Conservation (phyloP, 208 protist genomes). For the Hexamita inflata region DNA sequence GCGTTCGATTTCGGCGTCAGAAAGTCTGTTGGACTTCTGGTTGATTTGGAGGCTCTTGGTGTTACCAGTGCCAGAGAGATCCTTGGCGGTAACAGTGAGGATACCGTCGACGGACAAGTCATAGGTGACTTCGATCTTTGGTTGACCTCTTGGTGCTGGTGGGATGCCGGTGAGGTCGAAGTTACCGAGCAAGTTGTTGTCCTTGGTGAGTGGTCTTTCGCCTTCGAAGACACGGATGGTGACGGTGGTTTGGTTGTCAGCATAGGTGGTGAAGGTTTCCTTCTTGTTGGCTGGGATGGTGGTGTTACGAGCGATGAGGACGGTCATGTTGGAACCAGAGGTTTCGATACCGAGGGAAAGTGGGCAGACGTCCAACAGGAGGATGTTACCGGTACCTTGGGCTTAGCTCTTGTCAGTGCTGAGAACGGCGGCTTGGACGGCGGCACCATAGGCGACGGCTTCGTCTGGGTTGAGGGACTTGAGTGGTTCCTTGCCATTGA, state of each 20-base stretch:
- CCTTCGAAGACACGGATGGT: conserved; percentile 74
- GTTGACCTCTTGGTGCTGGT: conserved; percentile 70
- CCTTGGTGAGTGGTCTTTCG: conserved; percentile 62
- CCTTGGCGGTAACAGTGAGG: conserved; percentile 80
- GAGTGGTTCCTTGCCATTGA: conserved; percentile 79
- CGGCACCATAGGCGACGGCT: conserved; percentile 89
- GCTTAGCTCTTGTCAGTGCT: conserved; percentile 30
- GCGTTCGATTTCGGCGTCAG: conserved; percentile 70
- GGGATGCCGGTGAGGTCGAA: conserved; percentile 70
- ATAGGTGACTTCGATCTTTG: conserved; percentile 86
- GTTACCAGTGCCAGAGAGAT: conserved; percentile 60
- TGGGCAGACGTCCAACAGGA: conserved; percentile 54
- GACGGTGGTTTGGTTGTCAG: conserved; percentile 66
- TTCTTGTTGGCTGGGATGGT: conserved; percentile 86
- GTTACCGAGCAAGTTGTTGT: conserved; percentile 67
- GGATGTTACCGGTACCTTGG: conserved; percentile 32
- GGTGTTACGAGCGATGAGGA: conserved; percentile 90
- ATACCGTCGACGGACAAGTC: conserved; percentile 91
- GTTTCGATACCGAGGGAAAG: conserved; percentile 51
- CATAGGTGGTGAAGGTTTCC: conserved; percentile 72
- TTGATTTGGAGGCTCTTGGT: conserved; percentile 84
- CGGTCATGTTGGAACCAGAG: conserved; percentile 53
- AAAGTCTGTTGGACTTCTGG: conserved; percentile 77
- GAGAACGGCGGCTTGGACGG: conserved; percentile 84
- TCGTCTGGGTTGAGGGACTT: conserved; percentile 90